Conservation (phyloP, 345 rosid species). For the Aurinia saxatilis region DNA sequence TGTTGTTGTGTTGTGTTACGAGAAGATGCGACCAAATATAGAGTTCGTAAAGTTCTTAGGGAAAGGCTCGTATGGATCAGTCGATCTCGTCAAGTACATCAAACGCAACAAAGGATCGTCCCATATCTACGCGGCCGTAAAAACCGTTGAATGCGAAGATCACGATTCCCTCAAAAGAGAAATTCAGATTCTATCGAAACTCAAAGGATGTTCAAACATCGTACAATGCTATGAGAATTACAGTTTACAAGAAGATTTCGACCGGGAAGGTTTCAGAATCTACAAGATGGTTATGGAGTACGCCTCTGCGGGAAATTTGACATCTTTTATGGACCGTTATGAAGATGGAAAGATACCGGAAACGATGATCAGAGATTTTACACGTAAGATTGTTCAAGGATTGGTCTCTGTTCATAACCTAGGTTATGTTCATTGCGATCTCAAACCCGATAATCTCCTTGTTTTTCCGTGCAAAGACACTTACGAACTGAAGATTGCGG, state of each 20-base stretch:
- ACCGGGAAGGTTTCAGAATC: not conserved
- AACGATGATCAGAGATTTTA: not conserved
- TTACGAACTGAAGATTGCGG: too few species aligned
- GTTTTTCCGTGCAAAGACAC: too few species aligned
- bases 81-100: too few species aligned
- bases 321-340: not conserved
- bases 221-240: conserved; percentile 2
- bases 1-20: too few species aligned
- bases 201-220: not conserved
- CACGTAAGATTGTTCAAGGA: too few species aligned
- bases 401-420: too few species aligned
- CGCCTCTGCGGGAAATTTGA: not conserved
- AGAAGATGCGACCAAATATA: not conserved
- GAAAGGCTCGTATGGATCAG: not conserved
- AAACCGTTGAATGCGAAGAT: not conserved
- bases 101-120: not conserved
- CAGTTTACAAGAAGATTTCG: not conserved
- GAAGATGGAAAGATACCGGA: not conserved
- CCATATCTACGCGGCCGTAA: not conserved
- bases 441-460: too few species aligned
- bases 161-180: not conserved
- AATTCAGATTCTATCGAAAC: not conserved
- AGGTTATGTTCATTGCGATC: too few species aligned
- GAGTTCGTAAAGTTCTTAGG: not conserved
- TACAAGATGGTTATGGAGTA: conserved; percentile 10